Evolutionary conservation across 176 grass and related monocot species (phyloP), one percentile per base, ranked within the genome.

Genomic region (Paspalum vaginatum): DNA sequence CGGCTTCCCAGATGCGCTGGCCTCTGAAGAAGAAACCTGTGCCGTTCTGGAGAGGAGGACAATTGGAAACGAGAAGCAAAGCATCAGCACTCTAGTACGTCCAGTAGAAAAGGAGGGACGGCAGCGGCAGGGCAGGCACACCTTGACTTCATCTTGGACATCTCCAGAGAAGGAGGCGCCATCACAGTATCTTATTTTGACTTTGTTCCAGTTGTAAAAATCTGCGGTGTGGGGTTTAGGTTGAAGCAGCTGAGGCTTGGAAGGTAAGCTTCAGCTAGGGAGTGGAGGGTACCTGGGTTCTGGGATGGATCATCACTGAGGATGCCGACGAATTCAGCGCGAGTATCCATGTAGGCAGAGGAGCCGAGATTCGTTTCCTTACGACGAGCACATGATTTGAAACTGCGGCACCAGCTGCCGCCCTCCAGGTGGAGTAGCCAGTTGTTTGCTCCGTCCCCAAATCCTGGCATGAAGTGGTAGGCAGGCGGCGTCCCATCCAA

Each of bases 161-260:
- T 92, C 55, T 32, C 95, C 95, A 65, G 89, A 88, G 59, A 91
- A 97, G 40, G 95, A 92, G 4, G 92, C 95, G 64, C 95, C 95
- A 25, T 98, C 95, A 48, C 95, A 98, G 47, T 94, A 98, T 50
- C 88, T 89, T 67, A 98, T 74, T 62, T 90, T 98, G 24, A 94
- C 95, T 83, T 90, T 98, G 51, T 98, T 98, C 95, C 95, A 98
- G 51, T 91, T 93, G 77, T 93, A 91, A 66, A 98, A 98, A 70
- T 98, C 95, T 98, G 86, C 9, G 26, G 48, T 8, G 20, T 52
- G 14, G 55, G 24, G 55, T 58, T 24, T 3, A 32, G 32, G 3
- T 32, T 32, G 55, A 58, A 58, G 55, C 5, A 24, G n/a, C n/a
- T n/a, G n/a, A n/a, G n/a, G n/a, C n/a, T n/a, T n/a, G n/a, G n/a